Base-by-base conservation (phyloP, 164 flowering plant genomes). In the Chimonanthus salicifolius region DNA sequence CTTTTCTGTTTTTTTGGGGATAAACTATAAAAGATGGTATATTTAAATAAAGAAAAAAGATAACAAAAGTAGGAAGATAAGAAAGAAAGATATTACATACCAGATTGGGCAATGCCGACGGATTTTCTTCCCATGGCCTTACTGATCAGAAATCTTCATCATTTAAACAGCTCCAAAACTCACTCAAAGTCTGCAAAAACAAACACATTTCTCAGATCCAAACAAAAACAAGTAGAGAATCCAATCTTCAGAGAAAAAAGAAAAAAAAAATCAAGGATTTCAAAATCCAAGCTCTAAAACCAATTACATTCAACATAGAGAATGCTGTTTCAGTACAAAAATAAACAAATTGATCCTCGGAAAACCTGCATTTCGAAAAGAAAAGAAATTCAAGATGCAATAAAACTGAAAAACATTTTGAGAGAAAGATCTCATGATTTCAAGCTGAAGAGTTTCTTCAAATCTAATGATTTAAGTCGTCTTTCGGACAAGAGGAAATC, bases 341-440 rank as follows among this genome's bases (percentile, higher is more conserved):
- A 2, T 6, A 16, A 15, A 46, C 18, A 20, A 68, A 49, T 33
- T 33, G 33, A 33, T 33, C 33, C 58, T 13, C 21, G 21, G 49
- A 69, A 69, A 47, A 69, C 60, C 60, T 54, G 60, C 60, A 54
- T 54, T 54, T 13, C 60, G 8, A 54, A 54, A 54, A 54, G 16
- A 54, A n/a, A 8, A 54, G 60, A 54, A 54, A 54, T 4, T 54
- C 4, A 54, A 54, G 60, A 54, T 10, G 60, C 60, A 3, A 11
- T 54, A 3, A 54, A 11, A 11, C n/a, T 15, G n/a, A 54, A n/a
- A 13, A 54, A n/a, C 11, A 3, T 54, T 54, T 13, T n/a, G 16
- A 54, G 60, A 54, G 60, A 54, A 54, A 11, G 2, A 33, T 33
- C 33, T 33, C 33, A 33, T 33, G 33, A 33, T 33, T 33, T 33